phyloP scores from a whole-genome alignment of 768 basidiomycete species.

The Rhizopogon salebrosus region DNA sequence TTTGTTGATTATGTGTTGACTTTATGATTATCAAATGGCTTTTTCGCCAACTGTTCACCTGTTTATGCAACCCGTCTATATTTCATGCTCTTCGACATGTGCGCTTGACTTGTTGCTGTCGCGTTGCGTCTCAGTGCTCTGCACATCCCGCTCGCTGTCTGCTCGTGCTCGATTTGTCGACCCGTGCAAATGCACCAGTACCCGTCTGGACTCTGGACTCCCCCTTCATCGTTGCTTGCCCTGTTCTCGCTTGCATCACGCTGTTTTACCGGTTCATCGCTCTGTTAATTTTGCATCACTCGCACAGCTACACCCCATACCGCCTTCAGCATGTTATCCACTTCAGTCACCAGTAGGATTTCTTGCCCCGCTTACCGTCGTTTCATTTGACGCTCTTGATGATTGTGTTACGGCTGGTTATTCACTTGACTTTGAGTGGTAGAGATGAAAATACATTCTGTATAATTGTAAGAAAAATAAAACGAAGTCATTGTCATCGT shows the following conservation, averaged over 20 bases:
- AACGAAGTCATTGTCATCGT: not conserved
- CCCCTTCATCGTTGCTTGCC: not conserved
- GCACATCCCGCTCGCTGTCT: not conserved
- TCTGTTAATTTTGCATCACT: not conserved
- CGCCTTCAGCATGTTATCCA: not conserved
- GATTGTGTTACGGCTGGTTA: not conserved
- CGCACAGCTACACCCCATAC: not conserved
- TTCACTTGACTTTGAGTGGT: not conserved
- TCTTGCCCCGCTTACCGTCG: not conserved
- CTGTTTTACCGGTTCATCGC: conserved; percentile 1
- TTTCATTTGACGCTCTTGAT: not conserved
- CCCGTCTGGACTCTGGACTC: not conserved
- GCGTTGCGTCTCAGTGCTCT: not conserved
- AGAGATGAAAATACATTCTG: not conserved
- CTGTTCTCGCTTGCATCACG: conserved; percentile 1
- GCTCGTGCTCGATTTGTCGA: not conserved
- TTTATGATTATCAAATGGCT: conserved; percentile 9
- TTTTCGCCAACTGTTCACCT: not conserved
- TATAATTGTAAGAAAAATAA: not conserved
- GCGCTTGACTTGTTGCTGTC: conserved; percentile 4
- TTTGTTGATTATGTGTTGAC: conserved; percentile 6
- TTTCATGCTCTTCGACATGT: not conserved
- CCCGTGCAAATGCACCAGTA: not conserved
- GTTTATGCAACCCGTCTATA: conserved; percentile 2
- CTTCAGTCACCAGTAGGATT: not conserved